Evolutionary conservation across 192 early-diverging fungal species (phyloP), one percentile per base, ranked within the genome.

Genomic region (Coemansia sp.): DNA sequence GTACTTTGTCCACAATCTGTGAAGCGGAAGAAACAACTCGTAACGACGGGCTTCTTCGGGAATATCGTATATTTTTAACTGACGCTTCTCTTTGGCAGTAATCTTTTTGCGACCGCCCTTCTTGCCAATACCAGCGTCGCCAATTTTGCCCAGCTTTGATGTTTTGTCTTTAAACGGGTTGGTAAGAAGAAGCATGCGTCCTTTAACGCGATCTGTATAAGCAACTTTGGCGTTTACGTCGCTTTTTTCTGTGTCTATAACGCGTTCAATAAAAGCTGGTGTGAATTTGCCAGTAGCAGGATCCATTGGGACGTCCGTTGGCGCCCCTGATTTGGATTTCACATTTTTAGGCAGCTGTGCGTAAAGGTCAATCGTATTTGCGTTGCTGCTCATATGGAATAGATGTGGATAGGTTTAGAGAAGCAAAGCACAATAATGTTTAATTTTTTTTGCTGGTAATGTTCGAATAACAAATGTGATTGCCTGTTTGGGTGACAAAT

Each of bases 1-100:
- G 66, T 94, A 95, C 15, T 83, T 80, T 42, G 66, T 74, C 94
- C 95, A 97, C 37, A 95, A 66, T 11, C 74, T 50, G 65, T 94
- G 82, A 12, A 97, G 71, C 8, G 92, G 90, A 11, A 85, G 21
- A 69, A 93, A 94, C 42, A 86, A 49, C 3, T 79, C 80, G 62
- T 90, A 90, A 22, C 42, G 40, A 2, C 55, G 67, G 5, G 67
- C 62, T 0, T 84, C 84, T 6, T 79, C 53, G 11, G 91, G 88
- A 34, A 93, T 84, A 4, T 89, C 86, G 60, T 89, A 88, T 3
- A 91, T 68, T 5, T 81, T 78, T 14, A 87, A 25, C 23, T 65
- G 61, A n/a, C 84, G 83, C 48, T 87, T 67, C 81, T 90, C 78
- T 11, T 66, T 71, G 14, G 87, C 79, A 15, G 85, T 88, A 52